Conservation (phyloP, 371 early-diverging fungal species). For the Sporodiniella umbellata region DNA sequence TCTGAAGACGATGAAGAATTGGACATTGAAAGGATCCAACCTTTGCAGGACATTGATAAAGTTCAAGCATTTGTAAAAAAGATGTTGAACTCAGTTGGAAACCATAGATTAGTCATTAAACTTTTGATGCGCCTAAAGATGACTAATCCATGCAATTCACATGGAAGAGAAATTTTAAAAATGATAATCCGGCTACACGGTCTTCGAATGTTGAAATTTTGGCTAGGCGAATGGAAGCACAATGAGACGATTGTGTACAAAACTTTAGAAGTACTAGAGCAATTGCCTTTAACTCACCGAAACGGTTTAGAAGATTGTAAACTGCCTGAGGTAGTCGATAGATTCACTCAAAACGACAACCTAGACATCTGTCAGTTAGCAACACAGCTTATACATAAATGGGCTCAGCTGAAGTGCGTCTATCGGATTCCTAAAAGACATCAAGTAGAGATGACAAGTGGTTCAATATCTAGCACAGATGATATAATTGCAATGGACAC, state of each 20-base stretch:
- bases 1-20: conserved; percentile 5
- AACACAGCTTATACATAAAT: conserved; percentile 33
- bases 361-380: conserved; percentile 35
- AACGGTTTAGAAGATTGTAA: conserved; percentile 71
- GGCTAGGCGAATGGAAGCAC: conserved; percentile 42
- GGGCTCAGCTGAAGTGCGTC: conserved; percentile 53
- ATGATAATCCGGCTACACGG: conserved; percentile 36
- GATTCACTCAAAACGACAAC: conserved; percentile 36
- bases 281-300: conserved; percentile 56
- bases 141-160: conserved; percentile 17
- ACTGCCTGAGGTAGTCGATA: conserved; percentile 49
- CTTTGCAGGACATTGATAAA: conserved; percentile 50
- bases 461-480: background rate
- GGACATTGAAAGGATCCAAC: conserved; percentile 8
- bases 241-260: conserved; percentile 25
- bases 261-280: conserved; percentile 17
- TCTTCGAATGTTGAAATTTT: conserved; percentile 34
- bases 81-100: conserved; percentile 56
- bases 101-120: conserved; percentile 44
- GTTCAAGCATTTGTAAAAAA: conserved; percentile 59
- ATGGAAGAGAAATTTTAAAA: conserved; percentile 25
- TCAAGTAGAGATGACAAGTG: background rate
- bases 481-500: background rate
- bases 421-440: conserved; percentile 60
- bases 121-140: conserved; percentile 30